Evolutionary conservation across 1,139 yeast species (phyloP), one percentile per base, ranked within the genome.

Genomic region (Blastobotrys illinoisensis): DNA sequence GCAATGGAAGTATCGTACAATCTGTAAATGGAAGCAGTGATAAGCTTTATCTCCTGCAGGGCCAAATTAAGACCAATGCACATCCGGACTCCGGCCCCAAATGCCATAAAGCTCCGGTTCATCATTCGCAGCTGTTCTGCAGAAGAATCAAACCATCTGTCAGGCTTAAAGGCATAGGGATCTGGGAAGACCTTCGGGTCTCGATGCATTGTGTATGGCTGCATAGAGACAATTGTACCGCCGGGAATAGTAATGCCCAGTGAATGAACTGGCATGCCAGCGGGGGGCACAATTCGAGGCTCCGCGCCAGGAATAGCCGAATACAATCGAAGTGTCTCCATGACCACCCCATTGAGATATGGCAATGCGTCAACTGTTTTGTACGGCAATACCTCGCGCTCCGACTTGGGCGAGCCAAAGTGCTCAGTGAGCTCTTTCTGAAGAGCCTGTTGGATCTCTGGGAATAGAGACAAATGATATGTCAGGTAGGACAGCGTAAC

Each of bases 241-340:
- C 61, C 69, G 0, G 90, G 88, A 16, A 84, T 64, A 1, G 11
- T 66, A 59, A 1, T 72, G 47, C 44, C 32, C 16, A 32, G 16
- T n/a, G 40, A 11, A n/a, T 32, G 40, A 3, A 32, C 40, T 3
- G 40, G 40, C 57, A 64, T 50, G 0, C 75, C 76, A 2, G 56
- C 49, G 13, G 62, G 57, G 3, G 77, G 77, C 3, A 79, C 81
- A 5, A 78, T 67, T 46, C 91, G 69, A 1, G 90, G 90, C 65
- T 85, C 89, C 45, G 85, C 81, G 0, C 90, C 90, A 0, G 91
- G 91, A 58, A 85, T 85, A 0, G 89, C 85, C 0, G 88, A 74
- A 67, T 84, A 88, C 0, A 85, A 72, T 52, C 91, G 71, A 16
- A 79, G 75, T 9, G 79, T 78, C 64, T 85, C 91, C 55, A 77